phyloP scores from a whole-genome alignment of 371 early-diverging fungal genomes.

The Entomophthora muscae region DNA sequence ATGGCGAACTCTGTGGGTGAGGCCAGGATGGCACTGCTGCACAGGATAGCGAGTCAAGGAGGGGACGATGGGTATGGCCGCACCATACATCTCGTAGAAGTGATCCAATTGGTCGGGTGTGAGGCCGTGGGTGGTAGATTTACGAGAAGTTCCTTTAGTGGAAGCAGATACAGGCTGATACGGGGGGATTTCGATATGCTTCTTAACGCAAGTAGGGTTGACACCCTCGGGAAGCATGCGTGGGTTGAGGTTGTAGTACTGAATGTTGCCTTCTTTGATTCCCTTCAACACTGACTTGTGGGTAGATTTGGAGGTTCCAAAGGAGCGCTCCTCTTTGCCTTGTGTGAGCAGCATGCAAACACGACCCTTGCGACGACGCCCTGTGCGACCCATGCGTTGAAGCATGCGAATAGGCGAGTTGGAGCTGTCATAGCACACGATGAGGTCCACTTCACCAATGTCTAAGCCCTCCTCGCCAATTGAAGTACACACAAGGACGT shows the following conservation, averaged over 20 bases:
- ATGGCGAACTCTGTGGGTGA: background rate
- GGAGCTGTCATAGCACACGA: conserved; percentile 80
- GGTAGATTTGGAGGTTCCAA: conserved; percentile 30
- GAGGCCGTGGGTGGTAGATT: background rate
- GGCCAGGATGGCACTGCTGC: background rate
- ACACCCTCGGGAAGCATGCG: conserved; percentile 25
- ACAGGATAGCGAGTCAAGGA: background rate
- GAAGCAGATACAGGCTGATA: background rate
- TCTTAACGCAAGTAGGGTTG: conserved; percentile 20
- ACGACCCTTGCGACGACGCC: conserved; percentile 71
- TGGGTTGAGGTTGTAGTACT: conserved; percentile 17
- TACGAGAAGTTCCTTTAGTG: background rate
- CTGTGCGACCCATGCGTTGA: conserved; percentile 90
- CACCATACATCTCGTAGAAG: background rate
- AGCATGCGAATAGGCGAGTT: conserved; percentile 68
- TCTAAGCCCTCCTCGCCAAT: conserved; percentile 96
- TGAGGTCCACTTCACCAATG: conserved; percentile 91
- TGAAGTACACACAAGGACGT: conserved; percentile 76
- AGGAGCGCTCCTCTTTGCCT: conserved; percentile 58
- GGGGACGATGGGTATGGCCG: background rate
- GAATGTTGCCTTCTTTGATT: conserved; percentile 20
- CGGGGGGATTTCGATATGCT: background rate
- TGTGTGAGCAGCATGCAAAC: conserved; percentile 66
- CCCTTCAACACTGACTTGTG: conserved; percentile 38
- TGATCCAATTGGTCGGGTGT: background rate